Base-by-base conservation (phyloP, 768 basidiomycete genomes). In the Pisolithus sp. region DNA sequence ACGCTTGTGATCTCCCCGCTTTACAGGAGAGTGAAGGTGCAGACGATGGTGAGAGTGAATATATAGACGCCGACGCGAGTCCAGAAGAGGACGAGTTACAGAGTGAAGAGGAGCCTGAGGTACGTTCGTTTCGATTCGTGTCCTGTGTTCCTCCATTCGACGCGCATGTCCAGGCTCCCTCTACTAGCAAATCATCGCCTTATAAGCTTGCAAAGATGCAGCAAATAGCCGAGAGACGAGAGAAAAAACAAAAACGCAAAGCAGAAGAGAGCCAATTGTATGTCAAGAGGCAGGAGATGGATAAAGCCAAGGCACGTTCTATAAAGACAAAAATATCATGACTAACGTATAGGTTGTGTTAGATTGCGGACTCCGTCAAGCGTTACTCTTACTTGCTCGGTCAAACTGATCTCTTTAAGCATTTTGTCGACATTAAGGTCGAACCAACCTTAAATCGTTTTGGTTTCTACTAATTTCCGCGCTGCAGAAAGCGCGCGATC, bases 321-420 rank as follows among this genome's bases (percentile, higher is more conserved):
- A 20, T n/a, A 2, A 28, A 36, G 17, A 17, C 9, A 31, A 37
- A 18, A 38, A 30, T 36, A 28, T 15, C 31, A 8, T 48, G 12
- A 30, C 54, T 42, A 51, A 48, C 45, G 56, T 20, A 26, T 62
- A 54, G 59, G 61, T 43, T 17, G 36, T 42, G 49, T 20, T 57
- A 97, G 92, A 79, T 93, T 38, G 73, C 90, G 18, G 94, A 97
- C 63, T 91, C 93, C 9, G 89, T 97, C 54, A 98, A 98, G 67
- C 86, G 93, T 17, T 98, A 97, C 65, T 90, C 89, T 2, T 98
- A 97, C 68, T 81, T 98, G n/a, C 79, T 99, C 2, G 96, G 96
- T 7, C 94, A 99, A 67, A 98, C 95, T 0, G 96, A 98, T 58
- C 76, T 98, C 18, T 99, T 99, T 76, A 92, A 93, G 60, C 95